Base-by-base conservation (phyloP, 768 basidiomycete genomes). In the Russula olivacea region DNA sequence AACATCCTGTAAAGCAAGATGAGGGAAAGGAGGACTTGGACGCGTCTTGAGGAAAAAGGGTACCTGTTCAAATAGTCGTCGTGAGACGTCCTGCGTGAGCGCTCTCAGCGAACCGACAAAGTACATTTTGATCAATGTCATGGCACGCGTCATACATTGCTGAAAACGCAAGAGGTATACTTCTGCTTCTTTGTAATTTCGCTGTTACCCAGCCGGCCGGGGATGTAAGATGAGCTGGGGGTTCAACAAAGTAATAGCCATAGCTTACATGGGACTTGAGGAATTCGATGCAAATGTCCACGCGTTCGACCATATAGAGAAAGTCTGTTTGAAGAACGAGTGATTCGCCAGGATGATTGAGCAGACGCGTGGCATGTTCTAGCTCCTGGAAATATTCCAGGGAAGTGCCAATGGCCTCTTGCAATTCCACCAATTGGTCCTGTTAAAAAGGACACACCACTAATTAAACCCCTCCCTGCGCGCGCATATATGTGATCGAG, bases 61-160 rank as follows among this genome's bases (percentile, higher is more conserved):
- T 47, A 87, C 91, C 79, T 88, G 89, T 63, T 95, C 93, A 2
- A 79, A 79, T 50, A 95, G 72, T 11, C 89, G 82, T 68, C 81
- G 88, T 1, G 82, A 81, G 23, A 96, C 82, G 68, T 98, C 96
- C 4, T 82, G 76, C 1, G 89, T 84, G 12, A 97, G 79, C 0
- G 88, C 85, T 45, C 88, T 81, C 7, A 98, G 77, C 9, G 90
- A 88, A 5, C 87, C 88, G 7, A 96, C 86, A 70, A 97, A 98
- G 75, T 89, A 94, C 86, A 98, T 95, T 74, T 91, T 96, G 77
- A 98, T 92, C 49, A 99, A 81, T 0, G 95, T 98, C 96, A 98
- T 98, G 11, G 93, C 90, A 30, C 97, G 85, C 0, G 93, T 97
- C 83, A 98, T 89, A 72, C 97, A 99, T 74, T 99, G 97, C 70